Conservation (phyloP, 2,329 filamentous ascomycete genomes). For the Leptosphaerulina australis region DNA sequence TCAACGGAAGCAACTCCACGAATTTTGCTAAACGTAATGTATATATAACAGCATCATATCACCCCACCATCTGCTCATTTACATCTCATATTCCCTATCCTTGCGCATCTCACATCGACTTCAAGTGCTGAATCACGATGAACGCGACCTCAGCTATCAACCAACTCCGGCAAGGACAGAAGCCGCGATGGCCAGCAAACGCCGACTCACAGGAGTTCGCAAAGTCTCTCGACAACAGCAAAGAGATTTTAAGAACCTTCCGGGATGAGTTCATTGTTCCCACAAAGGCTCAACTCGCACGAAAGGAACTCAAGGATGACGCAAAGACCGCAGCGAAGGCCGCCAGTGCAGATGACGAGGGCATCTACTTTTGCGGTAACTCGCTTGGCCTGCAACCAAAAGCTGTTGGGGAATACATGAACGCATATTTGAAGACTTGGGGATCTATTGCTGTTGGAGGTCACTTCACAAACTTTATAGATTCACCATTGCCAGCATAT, state of each 20-base stretch:
- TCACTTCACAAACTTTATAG: constrained; percentile 73
- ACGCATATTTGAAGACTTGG: constrained; percentile 80
- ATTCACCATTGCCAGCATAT: constrained; percentile 74
- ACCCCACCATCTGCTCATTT: constrained; percentile 3
- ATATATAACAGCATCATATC: constrained; percentile 17
- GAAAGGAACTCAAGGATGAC: constrained; percentile 58
- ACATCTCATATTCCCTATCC: neutral
- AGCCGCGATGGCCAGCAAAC: constrained; percentile 35
- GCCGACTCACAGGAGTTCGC: constrained; percentile 35
- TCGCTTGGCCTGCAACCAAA: constrained; percentile 84
- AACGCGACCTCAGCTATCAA: constrained; percentile 31
- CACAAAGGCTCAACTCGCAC: constrained; percentile 71
- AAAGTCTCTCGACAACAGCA: constrained; percentile 34
- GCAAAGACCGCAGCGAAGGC: constrained; percentile 30
- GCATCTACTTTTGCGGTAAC: constrained; percentile 87
- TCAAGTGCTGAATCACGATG: constrained; percentile 27
- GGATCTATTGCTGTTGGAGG: constrained; percentile 81
- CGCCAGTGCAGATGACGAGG: constrained; percentile 51
- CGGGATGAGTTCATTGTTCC: constrained; percentile 78
- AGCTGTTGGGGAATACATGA: constrained; percentile 67
- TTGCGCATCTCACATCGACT: constrained; percentile 1
- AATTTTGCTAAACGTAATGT: constrained; percentile 23
- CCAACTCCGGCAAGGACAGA: constrained; percentile 38
- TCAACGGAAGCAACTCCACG: constrained; percentile 14
- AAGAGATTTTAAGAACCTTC: constrained; percentile 46